Conservation (phyloP, 352 stramenopile species). For the Globisporangium radiosum region DNA sequence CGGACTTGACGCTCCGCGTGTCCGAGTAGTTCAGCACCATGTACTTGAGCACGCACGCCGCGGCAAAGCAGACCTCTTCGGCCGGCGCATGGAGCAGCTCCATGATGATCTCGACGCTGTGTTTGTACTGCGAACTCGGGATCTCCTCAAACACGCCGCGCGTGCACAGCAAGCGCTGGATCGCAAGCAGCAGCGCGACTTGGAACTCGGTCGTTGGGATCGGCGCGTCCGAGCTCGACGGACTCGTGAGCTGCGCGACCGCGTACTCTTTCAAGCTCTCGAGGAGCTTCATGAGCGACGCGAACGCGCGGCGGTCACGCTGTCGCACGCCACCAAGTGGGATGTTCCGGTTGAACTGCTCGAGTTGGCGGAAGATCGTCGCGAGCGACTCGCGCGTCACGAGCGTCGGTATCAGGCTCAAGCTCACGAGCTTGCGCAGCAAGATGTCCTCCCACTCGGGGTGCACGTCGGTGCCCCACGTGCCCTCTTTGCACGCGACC, state of each 20-base stretch:
- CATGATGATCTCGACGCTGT: slow-evolving; percentile 82
- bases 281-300: slow-evolving; percentile 76
- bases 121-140: slow-evolving; percentile 81
- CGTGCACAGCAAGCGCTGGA: slow-evolving; percentile 78
- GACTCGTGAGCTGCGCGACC: slow-evolving; percentile 73
- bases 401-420: slow-evolving; percentile 77
- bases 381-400: slow-evolving; percentile 75
- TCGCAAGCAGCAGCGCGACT: slow-evolving; percentile 67
- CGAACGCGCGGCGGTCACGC: slow-evolving; percentile 68
- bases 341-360: slow-evolving; percentile 87
- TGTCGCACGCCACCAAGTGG: slow-evolving; percentile 64
- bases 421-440: slow-evolving; percentile 68
- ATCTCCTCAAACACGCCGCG: slow-evolving; percentile 83
- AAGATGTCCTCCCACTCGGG: slow-evolving; percentile 82
- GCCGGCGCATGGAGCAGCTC: slow-evolving; percentile 81
- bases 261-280: slow-evolving; percentile 84
- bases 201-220: slow-evolving; percentile 81
- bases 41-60: slow-evolving; percentile 80
- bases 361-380: slow-evolving; percentile 64
- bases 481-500: slow-evolving; percentile 83
- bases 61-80: slow-evolving; percentile 81
- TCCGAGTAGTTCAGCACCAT: slow-evolving; percentile 90
- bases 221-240: slow-evolving; percentile 72
- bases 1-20: slow-evolving; percentile 77
- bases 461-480: slow-evolving; percentile 74